These are phyloP conservation scores for Psilocybe sp. DNA, from an alignment of 768 basidiomycete species.

Conservation along the genomic window DNA sequence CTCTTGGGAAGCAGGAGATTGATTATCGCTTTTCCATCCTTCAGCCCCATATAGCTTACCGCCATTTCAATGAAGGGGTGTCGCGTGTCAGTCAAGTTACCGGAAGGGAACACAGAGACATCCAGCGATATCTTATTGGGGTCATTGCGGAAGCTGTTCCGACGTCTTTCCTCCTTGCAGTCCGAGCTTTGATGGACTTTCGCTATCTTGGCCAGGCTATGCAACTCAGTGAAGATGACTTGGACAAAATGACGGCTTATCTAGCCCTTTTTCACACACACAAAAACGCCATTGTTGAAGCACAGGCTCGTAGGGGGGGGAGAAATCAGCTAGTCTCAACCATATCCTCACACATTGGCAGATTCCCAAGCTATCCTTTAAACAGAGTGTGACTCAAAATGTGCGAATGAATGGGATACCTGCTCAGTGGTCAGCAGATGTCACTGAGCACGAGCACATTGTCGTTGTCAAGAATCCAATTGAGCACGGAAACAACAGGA, in stretches of 20 bases:
- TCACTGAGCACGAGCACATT: conserved; percentile 31
- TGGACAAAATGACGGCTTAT: conserved; percentile 14
- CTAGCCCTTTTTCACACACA: conserved; percentile 29
- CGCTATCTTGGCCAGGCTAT: conserved; percentile 30
- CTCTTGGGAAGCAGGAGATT: conserved; percentile 27
- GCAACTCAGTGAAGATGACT: conserved; percentile 18
- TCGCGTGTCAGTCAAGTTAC: conserved; percentile 40
- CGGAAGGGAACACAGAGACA: conserved; percentile 33
- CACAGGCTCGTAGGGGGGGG: conserved; percentile 23
- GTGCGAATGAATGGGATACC: conserved; percentile 25
- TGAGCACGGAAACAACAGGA: conserved; percentile 25
- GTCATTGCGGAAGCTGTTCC: conserved; percentile 32
- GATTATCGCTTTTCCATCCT: conserved; percentile 35
- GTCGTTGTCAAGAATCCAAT: conserved; percentile 29
- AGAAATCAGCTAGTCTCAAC: background rate
- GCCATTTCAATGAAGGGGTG: conserved; percentile 37
- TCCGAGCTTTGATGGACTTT: conserved; percentile 36
- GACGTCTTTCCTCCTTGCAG: conserved; percentile 23
- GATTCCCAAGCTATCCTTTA: conserved; percentile 41
- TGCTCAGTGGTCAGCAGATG: conserved; percentile 33
- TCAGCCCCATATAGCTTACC: conserved; percentile 29
- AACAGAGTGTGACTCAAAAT: conserved; percentile 28
- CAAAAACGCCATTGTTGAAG: conserved; percentile 30
- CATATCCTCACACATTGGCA: conserved; percentile 28
- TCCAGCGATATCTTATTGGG: conserved; percentile 32